Base-by-base conservation (phyloP, 78 protist species). In the Polysphondylium violaceum region DNA sequence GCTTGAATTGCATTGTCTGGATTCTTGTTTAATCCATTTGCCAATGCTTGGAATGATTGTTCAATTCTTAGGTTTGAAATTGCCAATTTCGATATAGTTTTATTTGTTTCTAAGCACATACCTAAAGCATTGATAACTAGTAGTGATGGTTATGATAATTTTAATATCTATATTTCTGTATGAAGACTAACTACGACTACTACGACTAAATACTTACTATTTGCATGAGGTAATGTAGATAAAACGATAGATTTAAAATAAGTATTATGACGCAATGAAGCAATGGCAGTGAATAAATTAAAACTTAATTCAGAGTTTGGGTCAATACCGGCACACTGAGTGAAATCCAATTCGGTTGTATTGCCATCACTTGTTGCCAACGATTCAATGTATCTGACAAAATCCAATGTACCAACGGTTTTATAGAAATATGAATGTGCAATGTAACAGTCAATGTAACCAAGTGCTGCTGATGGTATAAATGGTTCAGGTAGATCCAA, bases 11-110 rank as follows among this genome's bases (percentile, higher is more conserved):
- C 43, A 58, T 69, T 83, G 17, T 12, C 27, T 69, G 72, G 71
- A 43, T 83, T 83, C 47, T 69, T 83, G 1, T 38, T 61, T 35
- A 83, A 69, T 3, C 74, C 77, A 69, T 67, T 83, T 51, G 91
- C 91, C 11, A 83, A 25, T 5, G 91, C 81, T 69, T 83, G 91
- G 27, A 83, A 83, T 56, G 91, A 83, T 69, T 83, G 91, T 59
- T 83, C 91, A 58, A 83, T 74, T 58, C 91, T 51, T 59, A 83
- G 31, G 44, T 59, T 71, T 55, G 91, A 83, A 44, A 83, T 12
- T 58, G 51, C 58, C 19, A 83, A 33, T 69, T 83, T 67, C 21
- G 91, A 59, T 3, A 83, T 40, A 17, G 91, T 56, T 69, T 58
- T 40, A 43, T 83, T 83, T 38, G 79, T 83, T 60, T 83, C 91